A percentile compares a stretch with the other conserved stretches of the same genome.
phyloP scores from a whole-genome alignment of 2,329 filamentous ascomycete species.

The Cladosporium sp. region DNA sequence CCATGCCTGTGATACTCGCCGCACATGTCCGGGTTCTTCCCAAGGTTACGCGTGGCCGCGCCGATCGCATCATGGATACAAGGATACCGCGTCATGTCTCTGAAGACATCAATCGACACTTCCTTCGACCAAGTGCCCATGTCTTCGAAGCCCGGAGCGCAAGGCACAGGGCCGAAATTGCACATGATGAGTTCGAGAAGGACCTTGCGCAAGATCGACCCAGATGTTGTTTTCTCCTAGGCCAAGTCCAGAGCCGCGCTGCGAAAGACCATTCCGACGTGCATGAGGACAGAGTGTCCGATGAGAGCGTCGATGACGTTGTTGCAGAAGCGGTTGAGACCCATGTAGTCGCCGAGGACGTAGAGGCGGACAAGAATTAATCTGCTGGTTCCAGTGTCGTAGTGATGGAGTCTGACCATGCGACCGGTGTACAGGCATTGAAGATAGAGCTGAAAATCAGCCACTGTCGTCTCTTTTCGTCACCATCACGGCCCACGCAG shows the following conservation, averaged over 20 bases:
- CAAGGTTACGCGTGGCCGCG: background rate
- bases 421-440: background rate
- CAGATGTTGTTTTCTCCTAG: background rate
- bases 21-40: no score
- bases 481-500: no score
- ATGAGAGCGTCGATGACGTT: background rate
- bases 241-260: background rate
- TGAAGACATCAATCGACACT: background rate
- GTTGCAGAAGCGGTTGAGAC: background rate
- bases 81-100: no score
- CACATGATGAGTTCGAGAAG: background rate
- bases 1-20: background rate
- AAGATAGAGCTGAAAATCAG: background rate
- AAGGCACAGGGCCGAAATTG: background rate
- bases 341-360: background rate
- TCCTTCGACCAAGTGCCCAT: background rate
- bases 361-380: background rate
- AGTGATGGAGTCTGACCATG: background rate
- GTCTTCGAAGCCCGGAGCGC: background rate
- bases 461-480: background rate
- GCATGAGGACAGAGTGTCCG: background rate
- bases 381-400: background rate
- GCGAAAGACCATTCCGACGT: background rate
- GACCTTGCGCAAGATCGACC: background rate
- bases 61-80: background rate